Conservation (phyloP, 1,284 basidiomycete genomes). For the Porogramme epimiltina region DNA sequence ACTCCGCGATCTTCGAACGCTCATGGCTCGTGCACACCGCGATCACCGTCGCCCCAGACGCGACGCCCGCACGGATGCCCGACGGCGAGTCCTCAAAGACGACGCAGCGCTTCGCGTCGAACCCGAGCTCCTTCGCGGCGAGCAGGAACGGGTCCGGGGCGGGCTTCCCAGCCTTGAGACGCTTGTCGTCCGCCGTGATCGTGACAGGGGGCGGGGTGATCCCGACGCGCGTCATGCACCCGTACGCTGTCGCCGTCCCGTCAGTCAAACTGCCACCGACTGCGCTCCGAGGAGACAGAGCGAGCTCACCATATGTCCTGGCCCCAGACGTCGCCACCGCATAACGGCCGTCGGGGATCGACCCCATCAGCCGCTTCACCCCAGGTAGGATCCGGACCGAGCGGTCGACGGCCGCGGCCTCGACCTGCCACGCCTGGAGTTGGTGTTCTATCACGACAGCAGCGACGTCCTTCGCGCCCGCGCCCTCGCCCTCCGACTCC, state of each 20-base stretch:
- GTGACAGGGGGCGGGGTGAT: constrained; percentile 74
- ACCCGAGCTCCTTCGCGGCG: constrained; percentile 73
- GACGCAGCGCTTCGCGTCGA: constrained; percentile 55
- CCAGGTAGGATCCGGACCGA: constrained; percentile 76
- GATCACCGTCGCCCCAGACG: constrained; percentile 73
- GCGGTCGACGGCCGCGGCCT: constrained; percentile 65
- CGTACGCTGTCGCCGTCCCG: constrained; percentile 57
- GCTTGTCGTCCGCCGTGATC: constrained; percentile 79
- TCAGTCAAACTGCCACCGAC: too few species aligned
- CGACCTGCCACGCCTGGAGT: constrained; percentile 55
- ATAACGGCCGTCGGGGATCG: constrained; percentile 67
- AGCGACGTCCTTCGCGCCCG: constrained; percentile 27
- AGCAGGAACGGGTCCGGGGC: constrained; percentile 77
- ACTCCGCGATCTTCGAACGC: constrained; percentile 54
- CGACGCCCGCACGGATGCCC: constrained; percentile 73
- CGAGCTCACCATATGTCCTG: constrained; percentile 61
- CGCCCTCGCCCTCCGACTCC: constrained; percentile 36
- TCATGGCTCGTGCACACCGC: constrained; percentile 74
- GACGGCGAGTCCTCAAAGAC: constrained; percentile 79
- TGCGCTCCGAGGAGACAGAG: too few species aligned
- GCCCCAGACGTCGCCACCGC: constrained; percentile 80
- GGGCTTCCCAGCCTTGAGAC: constrained; percentile 66
- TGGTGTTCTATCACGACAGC: constrained; percentile 32
- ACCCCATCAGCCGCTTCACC: constrained; percentile 67
- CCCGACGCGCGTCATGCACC: constrained; percentile 72